Conservation (phyloP, 306 rosid genomes). For the Acacia confusa region DNA sequence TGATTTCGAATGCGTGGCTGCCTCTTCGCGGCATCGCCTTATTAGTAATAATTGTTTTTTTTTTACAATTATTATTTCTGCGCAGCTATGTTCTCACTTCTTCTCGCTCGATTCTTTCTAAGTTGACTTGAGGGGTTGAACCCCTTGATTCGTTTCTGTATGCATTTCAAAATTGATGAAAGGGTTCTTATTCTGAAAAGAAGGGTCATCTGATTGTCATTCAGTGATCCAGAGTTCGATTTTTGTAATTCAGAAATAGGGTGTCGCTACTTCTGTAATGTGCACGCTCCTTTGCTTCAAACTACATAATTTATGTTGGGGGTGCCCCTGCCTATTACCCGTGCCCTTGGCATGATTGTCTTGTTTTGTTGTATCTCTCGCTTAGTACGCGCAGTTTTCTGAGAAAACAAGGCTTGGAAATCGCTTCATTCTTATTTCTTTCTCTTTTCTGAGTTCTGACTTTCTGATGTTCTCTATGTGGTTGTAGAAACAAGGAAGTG, state of each 20-base stretch:
- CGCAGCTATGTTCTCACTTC: not conserved
- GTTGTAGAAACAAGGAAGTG: not conserved
- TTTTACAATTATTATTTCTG: not conserved
- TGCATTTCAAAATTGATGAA: slow-evolving; percentile 3
- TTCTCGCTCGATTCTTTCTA: not conserved
- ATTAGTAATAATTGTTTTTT: not conserved
- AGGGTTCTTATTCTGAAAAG: not conserved
- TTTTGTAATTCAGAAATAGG: slow-evolving; percentile 24
- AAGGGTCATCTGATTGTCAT: not conserved
- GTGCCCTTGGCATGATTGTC: slow-evolving; percentile 31
- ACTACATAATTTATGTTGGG: slow-evolving; percentile 16
- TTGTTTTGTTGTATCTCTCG: slow-evolving; percentile 34
- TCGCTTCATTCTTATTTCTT: slow-evolving; percentile 28
- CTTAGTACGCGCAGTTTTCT: not conserved
- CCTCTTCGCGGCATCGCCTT: not conserved
- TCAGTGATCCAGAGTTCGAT: slow-evolving; percentile 10
- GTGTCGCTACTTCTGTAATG: slow-evolving; percentile 33
- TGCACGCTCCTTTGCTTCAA: slow-evolving; percentile 2
- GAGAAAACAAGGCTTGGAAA: slow-evolving; percentile 28
- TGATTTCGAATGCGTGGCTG: not conserved
- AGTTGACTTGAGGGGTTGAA: not conserved
- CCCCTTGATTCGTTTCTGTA: not conserved
- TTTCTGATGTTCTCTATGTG: not conserved
- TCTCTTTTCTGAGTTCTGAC: not conserved
- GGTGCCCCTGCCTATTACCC: slow-evolving; percentile 26